Evolutionary conservation across 139 green algal genomes (phyloP).

Genomic region (Parachlorella kessleri): DNA sequence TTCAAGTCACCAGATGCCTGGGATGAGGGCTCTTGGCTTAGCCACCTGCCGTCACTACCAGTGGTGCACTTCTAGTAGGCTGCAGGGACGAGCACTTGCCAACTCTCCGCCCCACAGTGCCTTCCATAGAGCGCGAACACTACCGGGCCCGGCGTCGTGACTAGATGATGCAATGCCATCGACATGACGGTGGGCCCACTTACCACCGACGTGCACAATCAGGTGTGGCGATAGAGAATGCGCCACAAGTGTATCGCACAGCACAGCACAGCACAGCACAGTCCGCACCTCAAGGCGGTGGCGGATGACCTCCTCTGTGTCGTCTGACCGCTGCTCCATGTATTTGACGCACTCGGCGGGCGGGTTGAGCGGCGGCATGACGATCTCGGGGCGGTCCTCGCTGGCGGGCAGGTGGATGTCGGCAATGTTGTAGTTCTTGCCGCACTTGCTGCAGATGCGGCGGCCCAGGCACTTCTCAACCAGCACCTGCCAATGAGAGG

Average conservation of each 20-base stretch:
- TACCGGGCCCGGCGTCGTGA: too few species aligned
- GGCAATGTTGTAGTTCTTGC: constrained; percentile 95
- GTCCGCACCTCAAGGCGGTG: constrained; percentile 75
- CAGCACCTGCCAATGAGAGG: constrained; percentile 63
- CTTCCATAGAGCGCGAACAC: too few species aligned
- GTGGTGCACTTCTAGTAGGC: too few species aligned
- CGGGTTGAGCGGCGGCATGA: constrained; percentile 89
- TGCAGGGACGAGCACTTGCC: too few species aligned
- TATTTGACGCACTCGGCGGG: constrained; percentile 75
- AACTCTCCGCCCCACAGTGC: too few species aligned
- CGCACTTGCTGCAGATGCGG: constrained; percentile 89
- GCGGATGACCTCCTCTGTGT: constrained; percentile 84
- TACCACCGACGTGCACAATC: too few species aligned
- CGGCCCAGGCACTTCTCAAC: constrained; percentile 92
- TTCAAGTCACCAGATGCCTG: background rate
- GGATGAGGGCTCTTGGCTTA: too few species aligned
- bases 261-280: background rate
- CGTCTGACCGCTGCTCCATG: constrained; percentile 85
- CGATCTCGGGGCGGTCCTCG: constrained; percentile 67
- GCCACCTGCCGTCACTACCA: too few species aligned
- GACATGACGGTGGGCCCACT: too few species aligned
- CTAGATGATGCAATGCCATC: too few species aligned
- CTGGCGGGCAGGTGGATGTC: constrained; percentile 85
- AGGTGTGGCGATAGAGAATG: too few species aligned
- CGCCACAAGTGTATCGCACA: too few species aligned